These are phyloP conservation scores for Casuarina equisetifolia DNA, from an alignment of 306 rosid species.

Conservation along the genomic window DNA sequence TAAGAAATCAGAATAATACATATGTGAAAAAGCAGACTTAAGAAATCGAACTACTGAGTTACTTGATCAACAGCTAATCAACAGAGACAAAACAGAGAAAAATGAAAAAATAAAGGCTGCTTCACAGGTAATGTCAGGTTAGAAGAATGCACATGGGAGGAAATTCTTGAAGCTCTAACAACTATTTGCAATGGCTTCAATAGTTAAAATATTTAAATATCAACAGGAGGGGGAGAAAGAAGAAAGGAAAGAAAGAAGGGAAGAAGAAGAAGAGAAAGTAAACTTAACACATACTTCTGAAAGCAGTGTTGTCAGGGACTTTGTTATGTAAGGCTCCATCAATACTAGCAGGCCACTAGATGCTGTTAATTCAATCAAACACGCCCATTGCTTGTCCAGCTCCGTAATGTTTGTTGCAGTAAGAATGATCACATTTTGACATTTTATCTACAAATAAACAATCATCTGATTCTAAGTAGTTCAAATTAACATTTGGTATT, in stretches of 20 bases:
- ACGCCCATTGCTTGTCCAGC: constrained; percentile 80
- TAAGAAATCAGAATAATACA: neutral
- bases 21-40: no score
- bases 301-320: constrained; percentile 54
- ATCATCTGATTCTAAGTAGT: constrained; percentile 1
- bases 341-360: constrained; percentile 48
- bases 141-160: neutral
- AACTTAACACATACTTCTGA: constrained; percentile 55
- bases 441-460: constrained; percentile 71
- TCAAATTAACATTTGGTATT: neutral
- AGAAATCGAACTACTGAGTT: neutral
- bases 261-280: neutral
- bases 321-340: constrained; percentile 62
- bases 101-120: neutral
- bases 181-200: neutral
- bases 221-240: neutral
- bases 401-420: constrained; percentile 66
- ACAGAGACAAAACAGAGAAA: neutral
- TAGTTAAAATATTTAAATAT: neutral
- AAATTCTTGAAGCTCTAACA: neutral
- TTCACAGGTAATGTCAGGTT: neutral
- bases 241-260: no score
- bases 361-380: constrained; percentile 73
- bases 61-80: neutral
- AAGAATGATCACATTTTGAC: constrained; percentile 72